A percentile compares a stretch with the other conserved stretches of the same genome.
phyloP scores from a whole-genome alignment of 2,329 filamentous ascomycete species.

The Colletotrichum kahawae region DNA sequence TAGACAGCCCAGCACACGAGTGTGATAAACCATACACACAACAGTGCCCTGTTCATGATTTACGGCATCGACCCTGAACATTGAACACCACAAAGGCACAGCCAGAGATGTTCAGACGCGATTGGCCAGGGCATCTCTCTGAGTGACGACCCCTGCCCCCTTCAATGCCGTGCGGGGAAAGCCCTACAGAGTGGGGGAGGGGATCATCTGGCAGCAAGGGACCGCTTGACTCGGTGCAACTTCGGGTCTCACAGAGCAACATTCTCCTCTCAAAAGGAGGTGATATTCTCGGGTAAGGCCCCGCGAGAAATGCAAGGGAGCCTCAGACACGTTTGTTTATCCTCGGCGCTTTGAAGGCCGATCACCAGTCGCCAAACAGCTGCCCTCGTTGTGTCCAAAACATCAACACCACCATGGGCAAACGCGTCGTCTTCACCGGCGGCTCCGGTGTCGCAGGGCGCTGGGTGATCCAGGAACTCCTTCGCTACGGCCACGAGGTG shows the following conservation, averaged over 20 bases:
- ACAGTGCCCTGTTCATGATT: no score
- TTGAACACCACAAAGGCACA: neutral
- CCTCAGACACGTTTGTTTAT: neutral
- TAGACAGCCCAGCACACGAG: fast-evolving
- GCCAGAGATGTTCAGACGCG: neutral
- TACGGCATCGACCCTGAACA: no score
- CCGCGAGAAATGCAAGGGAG: neutral
- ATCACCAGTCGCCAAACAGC: neutral
- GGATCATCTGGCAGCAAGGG: neutral
- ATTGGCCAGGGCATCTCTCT: neutral
- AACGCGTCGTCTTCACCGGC: conserved; percentile 37
- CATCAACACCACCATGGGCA: conserved; percentile 15
- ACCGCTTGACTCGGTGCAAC: neutral
- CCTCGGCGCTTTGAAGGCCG: neutral
- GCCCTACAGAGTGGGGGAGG: neutral
- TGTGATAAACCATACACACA: neutral
- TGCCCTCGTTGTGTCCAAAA: neutral
- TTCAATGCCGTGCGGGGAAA: neutral
- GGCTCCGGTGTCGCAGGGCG: conserved; percentile 40
- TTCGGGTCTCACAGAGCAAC: neutral
- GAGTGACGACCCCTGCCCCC: neutral
- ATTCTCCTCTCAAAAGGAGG: neutral
- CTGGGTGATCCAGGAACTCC: conserved; percentile 35
- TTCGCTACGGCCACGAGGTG: conserved; percentile 36
- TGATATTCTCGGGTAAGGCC: neutral